Evolutionary conservation across 345 rosid genomes (phyloP).

Genomic region (Rhizophora apiculata): DNA sequence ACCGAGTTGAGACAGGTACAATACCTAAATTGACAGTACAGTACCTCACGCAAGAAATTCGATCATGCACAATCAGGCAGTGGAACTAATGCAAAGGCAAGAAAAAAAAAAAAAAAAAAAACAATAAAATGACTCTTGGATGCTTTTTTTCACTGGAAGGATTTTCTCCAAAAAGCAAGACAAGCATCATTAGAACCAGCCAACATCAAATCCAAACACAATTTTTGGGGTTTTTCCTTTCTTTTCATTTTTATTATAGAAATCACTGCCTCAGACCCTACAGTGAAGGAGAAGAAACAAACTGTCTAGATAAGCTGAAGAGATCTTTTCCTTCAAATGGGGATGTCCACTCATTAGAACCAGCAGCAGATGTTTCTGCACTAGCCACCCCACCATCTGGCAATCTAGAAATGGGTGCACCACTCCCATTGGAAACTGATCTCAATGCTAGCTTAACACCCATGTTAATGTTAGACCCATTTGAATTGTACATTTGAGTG

Average conservation of each 20-base stretch:
- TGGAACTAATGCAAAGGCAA: too few relatives aligned
- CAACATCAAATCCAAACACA: conserved; percentile 50
- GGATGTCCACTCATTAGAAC: conserved; percentile 74
- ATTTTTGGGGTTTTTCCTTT: conserved; percentile 17
- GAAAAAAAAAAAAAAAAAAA: too few relatives aligned
- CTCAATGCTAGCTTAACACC: conserved; percentile 46
- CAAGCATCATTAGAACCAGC: conserved; percentile 35
- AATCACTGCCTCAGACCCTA: conserved; percentile 40
- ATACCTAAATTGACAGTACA: too few relatives aligned
- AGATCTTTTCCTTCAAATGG: conserved; percentile 89
- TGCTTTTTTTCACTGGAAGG: conserved; percentile 17
- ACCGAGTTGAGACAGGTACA: too few relatives aligned
- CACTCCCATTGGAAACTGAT: conserved; percentile 34
- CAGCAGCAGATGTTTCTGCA: conserved; percentile 41
- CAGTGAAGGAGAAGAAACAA: conserved; percentile 75
- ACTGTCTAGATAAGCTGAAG: conserved; percentile 81
- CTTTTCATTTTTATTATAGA: conserved; percentile 35
- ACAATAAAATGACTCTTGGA: conserved; percentile 2
- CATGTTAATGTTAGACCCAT: conserved; percentile 20
- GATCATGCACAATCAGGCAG: too few relatives aligned
- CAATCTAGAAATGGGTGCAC: conserved; percentile 39
- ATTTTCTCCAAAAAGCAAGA: conserved; percentile 25
- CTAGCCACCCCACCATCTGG: conserved; percentile 36
- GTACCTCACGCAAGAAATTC: too few relatives aligned
- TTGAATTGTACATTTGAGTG: conserved; percentile 34